Conservation (phyloP, 345 rosid genomes). For the Psidium guajava region DNA sequence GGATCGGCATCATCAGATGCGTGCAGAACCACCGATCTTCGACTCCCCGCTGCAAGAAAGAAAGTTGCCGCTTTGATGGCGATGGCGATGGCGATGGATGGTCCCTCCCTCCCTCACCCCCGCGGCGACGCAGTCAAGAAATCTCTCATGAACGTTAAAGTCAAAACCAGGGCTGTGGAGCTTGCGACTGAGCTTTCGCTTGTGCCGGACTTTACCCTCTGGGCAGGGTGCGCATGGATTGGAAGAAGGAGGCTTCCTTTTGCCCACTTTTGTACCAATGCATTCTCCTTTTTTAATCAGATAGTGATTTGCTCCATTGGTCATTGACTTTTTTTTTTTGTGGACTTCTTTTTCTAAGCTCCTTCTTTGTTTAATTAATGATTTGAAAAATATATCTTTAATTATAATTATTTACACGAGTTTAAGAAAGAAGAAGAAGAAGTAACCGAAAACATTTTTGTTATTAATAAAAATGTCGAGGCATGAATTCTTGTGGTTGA, state of each 20-base stretch:
- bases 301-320: not conserved
- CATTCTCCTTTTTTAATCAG: not conserved
- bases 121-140: not conserved
- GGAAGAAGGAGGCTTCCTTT: accelerated
- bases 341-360: not conserved
- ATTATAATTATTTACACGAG: too few species aligned
- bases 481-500: not conserved
- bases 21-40: not conserved
- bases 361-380: too few species aligned
- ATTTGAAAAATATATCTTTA: too few species aligned
- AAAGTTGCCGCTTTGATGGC: not conserved
- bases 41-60: not conserved
- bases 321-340: not conserved
- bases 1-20: not conserved
- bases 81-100: not conserved
- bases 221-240: not conserved
- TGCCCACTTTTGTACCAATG: not conserved
- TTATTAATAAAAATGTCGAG: not conserved
- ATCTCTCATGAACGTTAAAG: not conserved
- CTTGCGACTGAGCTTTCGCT: not conserved
- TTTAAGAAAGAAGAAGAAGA: not conserved
- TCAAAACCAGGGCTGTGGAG: not conserved
- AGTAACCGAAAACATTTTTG: not conserved
- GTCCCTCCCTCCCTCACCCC: too few species aligned
- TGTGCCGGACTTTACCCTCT: not conserved